Percentiles rank a stretch among this genome's conserved stretches.
Evolutionary conservation across 805 yeast genomes (phyloP).

Genomic region (Schizosaccharomyces osmophilus): DNA sequence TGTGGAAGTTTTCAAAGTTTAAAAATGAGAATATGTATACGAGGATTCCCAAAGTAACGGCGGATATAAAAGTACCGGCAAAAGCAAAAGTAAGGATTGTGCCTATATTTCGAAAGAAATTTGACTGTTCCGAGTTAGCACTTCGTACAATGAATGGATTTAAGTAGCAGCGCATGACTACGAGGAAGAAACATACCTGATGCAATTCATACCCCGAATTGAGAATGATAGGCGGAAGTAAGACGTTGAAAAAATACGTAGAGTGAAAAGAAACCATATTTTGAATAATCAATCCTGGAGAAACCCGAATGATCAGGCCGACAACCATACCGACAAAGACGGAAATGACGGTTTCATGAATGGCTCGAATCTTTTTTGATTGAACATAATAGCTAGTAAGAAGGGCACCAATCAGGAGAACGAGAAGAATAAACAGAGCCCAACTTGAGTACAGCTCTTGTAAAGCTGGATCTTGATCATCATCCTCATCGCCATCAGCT

Average conservation of each 20-base stretch:
- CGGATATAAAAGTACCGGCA: constrained; percentile 85
- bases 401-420: constrained; percentile 60
- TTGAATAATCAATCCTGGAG: constrained; percentile 93
- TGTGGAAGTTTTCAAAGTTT: constrained; percentile 67
- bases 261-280: constrained; percentile 90
- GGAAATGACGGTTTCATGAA: constrained; percentile 92
- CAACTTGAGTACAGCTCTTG: constrained; percentile 93
- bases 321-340: constrained; percentile 76
- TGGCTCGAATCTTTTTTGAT: constrained; percentile 71
- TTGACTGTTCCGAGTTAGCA: constrained; percentile 25
- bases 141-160: background rate
- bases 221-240: constrained; percentile 85
- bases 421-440: constrained; percentile 76
- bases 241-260: constrained; percentile 74
- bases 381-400: constrained; percentile 91
- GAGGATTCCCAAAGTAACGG: constrained; percentile 42
- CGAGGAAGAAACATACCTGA: constrained; percentile 15
- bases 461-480: constrained; percentile 54
- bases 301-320: constrained; percentile 66
- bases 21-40: constrained; percentile 64
- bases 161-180: too few species aligned
- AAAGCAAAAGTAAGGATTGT: constrained; percentile 83
- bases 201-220: constrained; percentile 92
- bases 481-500: constrained; percentile 23
- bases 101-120: constrained; percentile 78